Evolutionary conservation across 2,329 filamentous ascomycete genomes (phyloP).

Genomic region (Apiospora phragmitis): DNA sequence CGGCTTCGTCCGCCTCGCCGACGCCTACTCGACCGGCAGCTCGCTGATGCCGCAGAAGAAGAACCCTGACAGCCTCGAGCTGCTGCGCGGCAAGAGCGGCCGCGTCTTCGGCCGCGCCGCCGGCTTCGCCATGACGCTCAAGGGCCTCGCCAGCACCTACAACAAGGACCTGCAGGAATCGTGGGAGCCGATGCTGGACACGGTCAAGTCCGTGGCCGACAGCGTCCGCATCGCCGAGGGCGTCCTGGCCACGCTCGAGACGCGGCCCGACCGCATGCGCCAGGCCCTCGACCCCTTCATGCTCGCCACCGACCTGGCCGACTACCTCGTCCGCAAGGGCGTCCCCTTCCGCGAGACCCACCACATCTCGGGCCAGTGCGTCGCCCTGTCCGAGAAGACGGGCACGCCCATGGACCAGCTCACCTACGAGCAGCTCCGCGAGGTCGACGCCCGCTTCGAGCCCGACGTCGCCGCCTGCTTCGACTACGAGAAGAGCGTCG

Average conservation of each 20-base stretch:
- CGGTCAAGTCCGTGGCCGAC: conserved; percentile 78
- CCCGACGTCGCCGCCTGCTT: conserved; percentile 71
- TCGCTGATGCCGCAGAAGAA: conserved; percentile 84
- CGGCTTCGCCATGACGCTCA: conserved; percentile 44
- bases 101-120: conserved; percentile 38
- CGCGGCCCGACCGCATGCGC: conserved; percentile 73
- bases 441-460: conserved; percentile 63
- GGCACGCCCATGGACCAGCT: conserved; percentile 72
- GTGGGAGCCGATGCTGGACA: conserved; percentile 82
- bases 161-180: conserved; percentile 93
- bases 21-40: conserved; percentile 77
- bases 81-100: conserved; percentile 75
- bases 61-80: conserved; percentile 71
- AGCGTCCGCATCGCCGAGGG: conserved; percentile 82
- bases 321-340: conserved; percentile 67
- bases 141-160: conserved; percentile 77
- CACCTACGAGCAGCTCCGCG: conserved; percentile 64
- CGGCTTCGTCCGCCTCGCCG: conserved; percentile 72
- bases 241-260: conserved; percentile 71
- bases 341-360: conserved; percentile 84
- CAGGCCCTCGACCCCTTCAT: conserved; percentile 80
- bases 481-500: conserved; percentile 81
- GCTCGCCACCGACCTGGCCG: conserved; percentile 73
- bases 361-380: conserved; percentile 75
- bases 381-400: conserved; percentile 69